A percentile compares a stretch with the other conserved stretches of the same genome.
These are phyloP conservation scores for Penicillium sp. DNA, from an alignment of 2,329 filamentous ascomycete species.

Conservation along the genomic window DNA sequence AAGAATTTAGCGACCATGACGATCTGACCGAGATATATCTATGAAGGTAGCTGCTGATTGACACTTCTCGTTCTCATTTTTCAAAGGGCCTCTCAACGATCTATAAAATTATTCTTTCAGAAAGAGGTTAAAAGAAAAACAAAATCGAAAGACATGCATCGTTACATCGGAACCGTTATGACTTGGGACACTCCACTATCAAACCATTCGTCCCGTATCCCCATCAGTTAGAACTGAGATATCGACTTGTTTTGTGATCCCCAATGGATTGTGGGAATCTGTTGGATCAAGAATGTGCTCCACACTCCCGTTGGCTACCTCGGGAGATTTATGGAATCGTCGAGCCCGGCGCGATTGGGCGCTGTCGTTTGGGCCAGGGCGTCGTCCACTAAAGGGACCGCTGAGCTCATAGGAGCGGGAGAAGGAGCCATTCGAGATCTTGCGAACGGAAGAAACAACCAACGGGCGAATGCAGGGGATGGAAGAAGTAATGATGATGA, in stretches of 20 bases:
- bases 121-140: too few relatives aligned
- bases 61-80: too few relatives aligned
- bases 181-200: too few relatives aligned
- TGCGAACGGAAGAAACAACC: conserved; percentile 28
- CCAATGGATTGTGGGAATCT: conserved; percentile 9
- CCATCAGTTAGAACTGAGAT: conserved; percentile 9
- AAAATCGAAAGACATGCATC: too few relatives aligned
- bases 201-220: background rate
- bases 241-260: conserved; percentile 29
- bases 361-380: conserved; percentile 15
- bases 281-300: conserved; percentile 22
- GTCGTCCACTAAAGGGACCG: conserved; percentile 18
- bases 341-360: conserved; percentile 13
- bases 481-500: conserved; percentile 31
- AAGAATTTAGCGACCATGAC: too few relatives aligned
- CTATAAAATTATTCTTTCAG: too few relatives aligned
- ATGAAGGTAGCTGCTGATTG: too few relatives aligned
- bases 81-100: too few relatives aligned
- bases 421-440: conserved; percentile 23
- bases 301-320: conserved; percentile 23
- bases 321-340: conserved; percentile 11
- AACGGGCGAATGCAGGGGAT: conserved; percentile 29
- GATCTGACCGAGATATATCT: too few relatives aligned
- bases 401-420: conserved; percentile 28
- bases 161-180: too few relatives aligned